phyloP scores from a whole-genome alignment of 495 filamentous ascomycete genomes.

The Talaromyces thailandensis region DNA sequence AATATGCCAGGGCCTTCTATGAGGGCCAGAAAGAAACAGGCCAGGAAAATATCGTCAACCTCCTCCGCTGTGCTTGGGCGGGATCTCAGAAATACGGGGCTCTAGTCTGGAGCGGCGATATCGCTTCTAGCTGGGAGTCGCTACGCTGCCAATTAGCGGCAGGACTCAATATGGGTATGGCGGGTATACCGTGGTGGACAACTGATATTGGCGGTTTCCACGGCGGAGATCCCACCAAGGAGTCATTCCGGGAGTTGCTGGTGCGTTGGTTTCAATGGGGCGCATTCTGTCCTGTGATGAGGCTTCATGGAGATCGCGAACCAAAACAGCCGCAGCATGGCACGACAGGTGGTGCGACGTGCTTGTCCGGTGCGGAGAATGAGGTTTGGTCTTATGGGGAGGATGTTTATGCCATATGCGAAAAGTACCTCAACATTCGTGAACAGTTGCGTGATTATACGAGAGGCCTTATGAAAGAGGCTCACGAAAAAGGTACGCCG shows the following conservation, averaged over 20 bases:
- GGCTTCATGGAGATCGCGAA: constrained; percentile 50
- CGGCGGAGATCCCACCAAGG: constrained; percentile 43
- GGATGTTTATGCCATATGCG: constrained; percentile 45
- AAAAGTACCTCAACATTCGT: constrained; percentile 43
- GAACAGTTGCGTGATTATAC: constrained; percentile 45
- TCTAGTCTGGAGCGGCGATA: constrained; percentile 51
- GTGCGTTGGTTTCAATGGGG: constrained; percentile 56
- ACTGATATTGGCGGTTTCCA: constrained; percentile 55
- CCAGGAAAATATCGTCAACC: constrained; percentile 43
- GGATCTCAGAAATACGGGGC: constrained; percentile 52
- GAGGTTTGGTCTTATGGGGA: constrained; percentile 53
- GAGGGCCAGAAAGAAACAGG: constrained; percentile 42
- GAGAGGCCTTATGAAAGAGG: constrained; percentile 40
- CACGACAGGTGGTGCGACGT: constrained; percentile 21
- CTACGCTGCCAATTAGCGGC: constrained; percentile 47
- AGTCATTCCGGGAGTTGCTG: constrained; percentile 47
- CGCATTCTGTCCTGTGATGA: constrained; percentile 50
- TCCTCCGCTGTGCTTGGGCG: constrained; percentile 51
- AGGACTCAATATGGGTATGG: constrained; percentile 48
- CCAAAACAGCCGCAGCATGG: constrained; percentile 33
- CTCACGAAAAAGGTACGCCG: constrained; percentile 44
- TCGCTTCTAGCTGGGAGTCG: constrained; percentile 45
- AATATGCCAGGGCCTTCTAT: constrained; percentile 47
- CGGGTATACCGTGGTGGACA: constrained; percentile 51
- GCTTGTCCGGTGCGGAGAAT: constrained; percentile 36